These are phyloP conservation scores for Monosporascus sp. DNA, from an alignment of 2,329 filamentous ascomycete genomes.

Conservation along the genomic window DNA sequence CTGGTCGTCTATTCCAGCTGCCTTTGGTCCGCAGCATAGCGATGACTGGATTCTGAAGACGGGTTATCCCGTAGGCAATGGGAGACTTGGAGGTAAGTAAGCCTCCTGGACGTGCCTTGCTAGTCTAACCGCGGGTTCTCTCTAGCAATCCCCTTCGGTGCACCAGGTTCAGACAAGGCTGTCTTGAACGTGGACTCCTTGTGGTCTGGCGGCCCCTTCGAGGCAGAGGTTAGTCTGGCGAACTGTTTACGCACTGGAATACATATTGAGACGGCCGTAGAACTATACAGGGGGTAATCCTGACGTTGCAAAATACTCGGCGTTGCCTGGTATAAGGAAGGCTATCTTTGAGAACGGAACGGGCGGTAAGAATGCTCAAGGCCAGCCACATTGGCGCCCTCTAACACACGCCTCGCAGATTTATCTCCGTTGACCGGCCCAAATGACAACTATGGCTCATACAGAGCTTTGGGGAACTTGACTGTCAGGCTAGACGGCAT, in stretches of 20 bases:
- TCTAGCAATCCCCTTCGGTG: conserved; percentile 36
- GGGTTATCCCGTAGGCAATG: conserved; percentile 43
- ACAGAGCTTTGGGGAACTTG: conserved; percentile 41
- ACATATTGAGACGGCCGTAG: conserved; percentile 10
- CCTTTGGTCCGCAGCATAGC: conserved; percentile 9
- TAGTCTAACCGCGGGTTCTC: neutral
- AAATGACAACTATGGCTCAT: conserved; percentile 37
- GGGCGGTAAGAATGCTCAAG: conserved; percentile 28
- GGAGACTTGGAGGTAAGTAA: conserved; percentile 34
- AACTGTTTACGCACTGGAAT: neutral
- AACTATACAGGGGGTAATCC: conserved; percentile 44
- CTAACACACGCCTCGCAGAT: conserved; percentile 18
- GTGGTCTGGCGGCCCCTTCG: conserved; percentile 46
- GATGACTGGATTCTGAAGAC: conserved; percentile 25
- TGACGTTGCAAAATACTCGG: conserved; percentile 22
- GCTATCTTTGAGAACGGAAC: conserved; percentile 44
- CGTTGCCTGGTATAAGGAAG: conserved; percentile 36
- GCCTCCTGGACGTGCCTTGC: neutral
- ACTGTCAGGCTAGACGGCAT: conserved; percentile 32
- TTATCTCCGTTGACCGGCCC: conserved; percentile 33
- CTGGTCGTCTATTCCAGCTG: conserved; percentile 13
- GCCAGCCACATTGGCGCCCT: neutral
- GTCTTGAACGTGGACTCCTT: conserved; percentile 43
- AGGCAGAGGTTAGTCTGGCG: conserved; percentile 26
- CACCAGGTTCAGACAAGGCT: conserved; percentile 35